These are phyloP conservation scores for Mesostigma viride DNA, from an alignment of 139 green algal genomes.

Conservation along the genomic window DNA sequence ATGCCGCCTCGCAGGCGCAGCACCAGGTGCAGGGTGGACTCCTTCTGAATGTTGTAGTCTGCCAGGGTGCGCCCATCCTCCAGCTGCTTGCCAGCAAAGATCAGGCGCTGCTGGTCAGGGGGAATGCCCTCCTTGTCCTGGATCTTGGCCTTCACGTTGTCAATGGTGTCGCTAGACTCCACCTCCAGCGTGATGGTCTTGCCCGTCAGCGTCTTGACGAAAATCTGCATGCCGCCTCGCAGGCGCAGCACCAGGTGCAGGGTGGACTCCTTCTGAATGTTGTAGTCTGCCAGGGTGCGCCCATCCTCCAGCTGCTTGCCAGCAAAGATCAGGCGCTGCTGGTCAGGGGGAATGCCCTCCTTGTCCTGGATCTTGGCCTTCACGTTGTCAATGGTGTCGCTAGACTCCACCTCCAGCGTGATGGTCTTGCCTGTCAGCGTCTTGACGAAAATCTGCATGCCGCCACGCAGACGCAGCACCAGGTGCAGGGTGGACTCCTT, in stretches of 20 bases:
- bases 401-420: constrained; percentile 35
- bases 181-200: constrained; percentile 38
- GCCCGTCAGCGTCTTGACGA: constrained; percentile 33
- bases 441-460: constrained; percentile 44
- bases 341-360: constrained; percentile 66
- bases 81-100: constrained; percentile 89
- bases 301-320: constrained; percentile 89
- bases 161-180: constrained; percentile 30
- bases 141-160: constrained; percentile 45
- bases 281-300: constrained; percentile 80
- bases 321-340: constrained; percentile 84
- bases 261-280: constrained; percentile 67
- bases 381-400: constrained; percentile 36
- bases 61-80: constrained; percentile 77
- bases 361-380: constrained; percentile 46
- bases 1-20: constrained; percentile 65
- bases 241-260: constrained; percentile 55
- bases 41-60: constrained; percentile 87
- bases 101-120: constrained; percentile 78
- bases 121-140: constrained; percentile 58
- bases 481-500: constrained; percentile 38
- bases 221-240: constrained; percentile 55
- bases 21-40: constrained; percentile 38
- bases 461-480: constrained; percentile 66
- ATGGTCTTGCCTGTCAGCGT: constrained; percentile 34